Evolutionary conservation across 2,329 filamentous ascomycete species (phyloP), one percentile per base, ranked within the genome.

Genomic region (Venturia pyrina): DNA sequence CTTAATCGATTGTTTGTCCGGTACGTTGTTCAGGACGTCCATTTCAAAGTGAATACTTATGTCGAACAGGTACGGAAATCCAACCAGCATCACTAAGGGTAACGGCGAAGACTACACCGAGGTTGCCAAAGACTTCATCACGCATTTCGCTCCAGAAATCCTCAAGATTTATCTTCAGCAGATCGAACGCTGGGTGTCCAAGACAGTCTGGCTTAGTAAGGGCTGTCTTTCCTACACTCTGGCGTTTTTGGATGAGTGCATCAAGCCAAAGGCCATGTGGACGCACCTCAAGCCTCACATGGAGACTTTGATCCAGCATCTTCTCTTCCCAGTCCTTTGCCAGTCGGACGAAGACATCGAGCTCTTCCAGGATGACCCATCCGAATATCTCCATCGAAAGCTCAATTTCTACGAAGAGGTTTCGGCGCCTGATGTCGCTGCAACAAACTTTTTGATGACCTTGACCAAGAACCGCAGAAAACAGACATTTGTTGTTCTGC

Each of bases 391-490:
- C 50, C 95, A 99, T 80, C 87, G 95, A 66, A 98, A 97, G 77
- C 83, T 99, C 67, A 99, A 98, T 78, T 97, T 93, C 74, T 99
- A 96, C 75, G 95, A 99, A 77, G 95, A 99, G 74, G 90, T 96
- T 5, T 96, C 93, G 0, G 89, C 95, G 19, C 95, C 95, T 7
- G 95, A 98, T 75, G 90, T 98, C 66, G 91, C 95, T 3, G 95
- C 95, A 4, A 97, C 93, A 19, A 98, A 97, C 78, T 98, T 99
- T 82, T 81, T 99, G 64, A 90, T 97, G 68, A 93, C 92, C 64
- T 83, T 99, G 66, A 97, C 95, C 69, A 98, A 98, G 82, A 87
- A 89, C 72, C 87, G 95, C 71, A 89, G 93, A 79, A 96, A 97
- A 81, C 91, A 98, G 77, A 97, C 93, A 0, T 98, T 96, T 72